Conservation (phyloP, 352 stramenopile genomes). For the Aphanomyces cochlioides region DNA sequence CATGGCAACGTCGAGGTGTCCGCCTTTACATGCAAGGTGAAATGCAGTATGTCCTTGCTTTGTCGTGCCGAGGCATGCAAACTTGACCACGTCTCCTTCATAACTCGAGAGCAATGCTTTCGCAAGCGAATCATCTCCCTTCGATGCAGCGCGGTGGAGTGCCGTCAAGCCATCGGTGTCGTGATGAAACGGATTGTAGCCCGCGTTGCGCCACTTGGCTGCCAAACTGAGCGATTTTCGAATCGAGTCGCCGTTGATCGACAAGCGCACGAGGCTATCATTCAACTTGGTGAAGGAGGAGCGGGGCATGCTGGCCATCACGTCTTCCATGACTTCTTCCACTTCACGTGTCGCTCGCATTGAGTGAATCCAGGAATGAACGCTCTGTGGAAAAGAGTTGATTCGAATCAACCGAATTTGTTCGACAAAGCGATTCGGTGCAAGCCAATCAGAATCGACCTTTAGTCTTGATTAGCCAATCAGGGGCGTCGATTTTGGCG, state of each 20-base stretch:
- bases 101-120: conserved; percentile 76
- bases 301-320: too few species aligned
- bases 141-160: conserved; percentile 69
- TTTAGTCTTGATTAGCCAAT: too few species aligned
- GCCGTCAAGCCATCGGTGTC: conserved; percentile 76
- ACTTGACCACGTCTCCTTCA: conserved; percentile 62
- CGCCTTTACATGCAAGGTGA: conserved; percentile 79
- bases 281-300: not conserved
- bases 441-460: too few species aligned
- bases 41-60: conserved; percentile 77
- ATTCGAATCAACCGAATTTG: too few species aligned
- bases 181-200: conserved; percentile 79
- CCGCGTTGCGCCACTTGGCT: conserved; percentile 80
- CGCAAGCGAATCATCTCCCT: conserved; percentile 60
- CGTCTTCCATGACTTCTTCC: too few species aligned
- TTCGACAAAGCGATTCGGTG: too few species aligned
- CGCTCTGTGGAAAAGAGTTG: too few species aligned
- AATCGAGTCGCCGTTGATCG: conserved; percentile 46
- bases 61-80: conserved; percentile 56
- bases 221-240: conserved; percentile 72
- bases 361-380: too few species aligned
- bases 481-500: too few species aligned
- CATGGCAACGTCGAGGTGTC: conserved; percentile 51
- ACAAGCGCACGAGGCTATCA: conserved; percentile 7
- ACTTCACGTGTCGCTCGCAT: too few species aligned